Base-by-base conservation (phyloP, 805 yeast species). In the Saccharomycopsis capsularis region DNA sequence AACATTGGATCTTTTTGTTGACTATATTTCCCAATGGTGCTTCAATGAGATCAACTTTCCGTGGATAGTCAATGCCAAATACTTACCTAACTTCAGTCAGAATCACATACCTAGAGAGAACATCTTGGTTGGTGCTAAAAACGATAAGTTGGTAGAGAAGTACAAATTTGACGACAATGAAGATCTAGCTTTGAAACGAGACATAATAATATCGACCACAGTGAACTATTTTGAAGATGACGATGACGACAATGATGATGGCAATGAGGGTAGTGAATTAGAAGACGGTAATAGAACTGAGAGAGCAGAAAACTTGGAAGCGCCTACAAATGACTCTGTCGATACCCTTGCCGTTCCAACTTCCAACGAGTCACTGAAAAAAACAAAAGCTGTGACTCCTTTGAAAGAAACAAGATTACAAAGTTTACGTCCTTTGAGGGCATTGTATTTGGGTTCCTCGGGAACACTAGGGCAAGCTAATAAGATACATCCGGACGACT, bases 391-490 rank as follows among this genome's bases (percentile, higher is more conserved):
- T 18, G 25, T 21, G 6, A 9, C 24, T 6, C 24, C 37, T 11
- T 19, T 2, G 16, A 35, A 19, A 18, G 24, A 43, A 4, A 25
- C 40, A 21, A 42, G 45, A 5, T 27, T 52, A 30, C n/a, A 50
- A 30, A 42, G 48, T 35, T 32, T 52, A 7, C 64, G 75, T 27
- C 86, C 87, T 1, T 65, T 91, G 52, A 71, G 69, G 46, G 74
- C 78, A 1, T 63, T 93, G 32, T 78, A 78, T 59, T 72, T 93
- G 23, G 91, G 86, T 50, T 82, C 95, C 41, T 82, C 95, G 53
- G 97, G 98, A 1, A 78, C 82, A 67, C 65, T 85, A 51, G 97
- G 97, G 1, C 86, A 90, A 50, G 75, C 88, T 2, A 76, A 82
- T 22, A 87, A 87, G 59, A 67, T 93, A 30, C 87, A 86, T 58